Evolutionary conservation across 768 basidiomycete genomes (phyloP).

Genomic region (Termitomyces heimii): DNA sequence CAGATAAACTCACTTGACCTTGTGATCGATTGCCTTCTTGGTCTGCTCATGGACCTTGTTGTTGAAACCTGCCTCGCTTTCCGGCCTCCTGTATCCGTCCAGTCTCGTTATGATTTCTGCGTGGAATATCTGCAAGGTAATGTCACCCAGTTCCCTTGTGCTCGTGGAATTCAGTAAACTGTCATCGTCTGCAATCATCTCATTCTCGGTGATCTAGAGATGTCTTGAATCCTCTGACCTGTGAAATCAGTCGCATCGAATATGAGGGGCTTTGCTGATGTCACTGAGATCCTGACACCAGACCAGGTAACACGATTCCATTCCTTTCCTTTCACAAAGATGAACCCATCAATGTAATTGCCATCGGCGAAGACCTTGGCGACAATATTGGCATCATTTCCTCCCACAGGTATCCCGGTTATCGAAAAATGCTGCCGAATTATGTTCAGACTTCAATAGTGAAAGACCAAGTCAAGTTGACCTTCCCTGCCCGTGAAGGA

Average conservation of each 20-base stretch:
- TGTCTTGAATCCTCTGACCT: not conserved
- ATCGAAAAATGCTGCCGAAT: not conserved
- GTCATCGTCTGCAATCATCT: slow-evolving; percentile 19
- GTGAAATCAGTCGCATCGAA: not conserved
- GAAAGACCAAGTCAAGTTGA: not conserved
- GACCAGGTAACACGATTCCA: not conserved
- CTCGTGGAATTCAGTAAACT: slow-evolving; percentile 8
- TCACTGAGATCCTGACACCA: not conserved
- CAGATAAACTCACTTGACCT: slow-evolving; percentile 15
- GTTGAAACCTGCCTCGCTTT: not conserved
- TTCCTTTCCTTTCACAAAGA: not conserved
- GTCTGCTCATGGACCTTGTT: not conserved
- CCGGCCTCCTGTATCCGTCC: not conserved
- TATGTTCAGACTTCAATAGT: not conserved
- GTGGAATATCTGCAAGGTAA: slow-evolving; percentile 7
- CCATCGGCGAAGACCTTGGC: not conserved
- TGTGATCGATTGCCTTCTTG: slow-evolving; percentile 16
- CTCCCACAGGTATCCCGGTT: not conserved
- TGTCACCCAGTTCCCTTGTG: slow-evolving; percentile 14
- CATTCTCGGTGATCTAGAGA: not conserved
- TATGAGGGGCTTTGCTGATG: not conserved
- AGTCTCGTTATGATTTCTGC: not conserved
- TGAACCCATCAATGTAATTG: not conserved
- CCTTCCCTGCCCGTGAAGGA: slow-evolving; percentile 18
- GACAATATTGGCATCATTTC: not conserved